A percentile compares a stretch with the other conserved stretches of the same genome.
Conservation (phyloP, 2,329 filamentous ascomycete species). For the Saccharata proteae region DNA sequence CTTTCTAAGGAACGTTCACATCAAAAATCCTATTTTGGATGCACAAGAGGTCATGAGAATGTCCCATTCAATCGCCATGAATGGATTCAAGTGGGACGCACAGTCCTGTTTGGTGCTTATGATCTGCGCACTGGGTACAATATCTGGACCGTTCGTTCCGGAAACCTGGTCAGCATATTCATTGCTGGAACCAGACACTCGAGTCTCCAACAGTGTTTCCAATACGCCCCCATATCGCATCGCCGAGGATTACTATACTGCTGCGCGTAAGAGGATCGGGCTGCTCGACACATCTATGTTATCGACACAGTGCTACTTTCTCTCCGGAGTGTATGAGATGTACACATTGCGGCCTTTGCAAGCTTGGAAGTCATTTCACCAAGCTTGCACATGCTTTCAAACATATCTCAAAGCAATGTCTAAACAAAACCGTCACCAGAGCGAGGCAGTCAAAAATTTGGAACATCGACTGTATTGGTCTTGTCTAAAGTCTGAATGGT, state of each 20-base stretch:
- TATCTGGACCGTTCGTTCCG: too few species aligned
- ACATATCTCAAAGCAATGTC: slow-evolving; percentile 10
- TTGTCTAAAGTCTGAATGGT: slow-evolving; percentile 23
- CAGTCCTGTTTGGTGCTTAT: slow-evolving; percentile 20
- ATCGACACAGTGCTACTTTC: slow-evolving; percentile 20
- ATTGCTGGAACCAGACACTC: too few species aligned
- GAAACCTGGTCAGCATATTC: too few species aligned
- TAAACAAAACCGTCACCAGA: slow-evolving; percentile 3
- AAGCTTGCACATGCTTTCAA: slow-evolving; percentile 17
- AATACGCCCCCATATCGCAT: slow-evolving; percentile 12
- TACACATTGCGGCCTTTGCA: slow-evolving; percentile 20
- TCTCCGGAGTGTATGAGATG: slow-evolving; percentile 24
- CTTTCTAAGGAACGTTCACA: slow-evolving; percentile 21
- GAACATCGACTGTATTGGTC: slow-evolving; percentile 23
- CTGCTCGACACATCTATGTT: slow-evolving; percentile 17
- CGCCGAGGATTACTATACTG: slow-evolving; percentile 18
- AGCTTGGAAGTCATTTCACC: slow-evolving; percentile 21
- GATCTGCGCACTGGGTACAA: too few species aligned
- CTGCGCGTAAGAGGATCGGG: slow-evolving; percentile 20
- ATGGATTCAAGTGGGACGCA: slow-evolving; percentile 18
- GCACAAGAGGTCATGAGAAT: slow-evolving; percentile 13
- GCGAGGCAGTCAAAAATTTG: slow-evolving; percentile 10
- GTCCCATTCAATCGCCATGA: slow-evolving; percentile 14
- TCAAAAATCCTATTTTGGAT: slow-evolving; percentile 23
- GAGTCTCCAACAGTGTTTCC: slow-evolving; percentile 10